These are phyloP conservation scores for Mycena chlorophos DNA, from an alignment of 768 basidiomycete species.

Conservation along the genomic window DNA sequence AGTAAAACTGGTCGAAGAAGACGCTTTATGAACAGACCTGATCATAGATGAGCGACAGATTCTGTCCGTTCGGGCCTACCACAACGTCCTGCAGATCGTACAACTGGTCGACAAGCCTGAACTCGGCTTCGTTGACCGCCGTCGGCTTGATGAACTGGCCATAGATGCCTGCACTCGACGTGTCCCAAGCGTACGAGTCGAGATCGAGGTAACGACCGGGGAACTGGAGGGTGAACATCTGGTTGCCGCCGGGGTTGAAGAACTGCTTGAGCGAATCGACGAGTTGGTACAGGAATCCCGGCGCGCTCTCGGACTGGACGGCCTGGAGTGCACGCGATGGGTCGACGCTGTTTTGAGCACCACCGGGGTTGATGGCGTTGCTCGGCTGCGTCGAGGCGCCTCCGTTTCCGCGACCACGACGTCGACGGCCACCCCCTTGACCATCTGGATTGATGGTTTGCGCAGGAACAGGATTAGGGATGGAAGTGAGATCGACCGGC, in stretches of 20 bases:
- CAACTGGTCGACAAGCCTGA: constrained; percentile 30
- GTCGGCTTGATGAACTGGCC: constrained; percentile 31
- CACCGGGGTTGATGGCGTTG: not conserved
- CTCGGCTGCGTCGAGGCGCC: not conserved
- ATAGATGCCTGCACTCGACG: constrained; percentile 26
- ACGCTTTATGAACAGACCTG: not conserved
- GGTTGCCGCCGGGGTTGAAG: constrained; percentile 27
- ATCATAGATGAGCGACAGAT: constrained; percentile 30
- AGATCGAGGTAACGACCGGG: constrained; percentile 28
- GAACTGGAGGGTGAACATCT: constrained; percentile 30
- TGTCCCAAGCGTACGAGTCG: constrained; percentile 29
- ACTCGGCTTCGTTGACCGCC: constrained; percentile 31
- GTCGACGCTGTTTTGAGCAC: not conserved
- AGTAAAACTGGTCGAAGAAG: not conserved
- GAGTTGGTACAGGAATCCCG: constrained; percentile 10
- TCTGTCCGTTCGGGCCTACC: constrained; percentile 27
- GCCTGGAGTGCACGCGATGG: not conserved
- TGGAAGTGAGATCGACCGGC: too few relatives aligned
- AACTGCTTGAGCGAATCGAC: constrained; percentile 20
- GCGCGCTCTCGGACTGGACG: not conserved
- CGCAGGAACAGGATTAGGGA: too few relatives aligned
- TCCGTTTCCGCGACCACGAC: too few relatives aligned
- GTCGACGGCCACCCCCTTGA: too few relatives aligned
- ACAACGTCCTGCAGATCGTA: constrained; percentile 27
- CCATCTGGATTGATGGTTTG: too few relatives aligned